Evolutionary conservation across 768 basidiomycete species (phyloP), one percentile per base, ranked within the genome.

Genomic region (Tubosaeta brunneosetosa): DNA sequence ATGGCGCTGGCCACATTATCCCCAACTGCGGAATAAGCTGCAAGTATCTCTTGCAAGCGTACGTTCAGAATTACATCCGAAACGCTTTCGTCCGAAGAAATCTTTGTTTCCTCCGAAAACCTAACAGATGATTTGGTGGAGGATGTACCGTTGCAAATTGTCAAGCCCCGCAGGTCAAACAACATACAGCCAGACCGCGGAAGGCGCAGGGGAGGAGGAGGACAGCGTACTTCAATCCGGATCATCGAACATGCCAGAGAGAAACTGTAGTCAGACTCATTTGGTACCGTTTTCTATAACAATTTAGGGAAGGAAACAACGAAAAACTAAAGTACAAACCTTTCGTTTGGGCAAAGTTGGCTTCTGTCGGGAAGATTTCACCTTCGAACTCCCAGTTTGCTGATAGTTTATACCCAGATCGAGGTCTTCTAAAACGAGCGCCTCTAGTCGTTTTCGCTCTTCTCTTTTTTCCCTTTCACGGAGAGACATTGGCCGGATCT

Each of bases 121-220:
- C 69, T 66, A 26, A 67, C 57, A 36, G 60, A 40, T 46, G 65
- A 36, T 59, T 44, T 67, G 57, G 36, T 29, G 13, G 55, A 47
- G 22, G 49, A 49, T n/a, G 46, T 27, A 16, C 67, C 64, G 36
- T 69, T 74, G 46, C 62, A 67, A 16, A 85, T 53, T 7, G 52
- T 65, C 19, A 88, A 57, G 48, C 75, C 72, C 61, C 84, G 81
- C 1, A 88, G 47, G 60, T 91, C 88, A 32, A 88, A 26, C 14
- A 88, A 69, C 5, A 90, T 55, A 25, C 81, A 79, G 5, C 92
- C 91, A 41, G 91, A 91, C 25, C 88, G 80, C 16, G 73, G 74
- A 7, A 63, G 36, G 25, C 58, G 67, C 2, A 64, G 64, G 17
- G 72, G 64, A 5, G 84, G 83, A 29, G 89, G 75, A 6, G 85